Evolutionary conservation across 805 yeast genomes (phyloP), one percentile per base, ranked within the genome.

Genomic region (Maudiozyma turicensis): DNA sequence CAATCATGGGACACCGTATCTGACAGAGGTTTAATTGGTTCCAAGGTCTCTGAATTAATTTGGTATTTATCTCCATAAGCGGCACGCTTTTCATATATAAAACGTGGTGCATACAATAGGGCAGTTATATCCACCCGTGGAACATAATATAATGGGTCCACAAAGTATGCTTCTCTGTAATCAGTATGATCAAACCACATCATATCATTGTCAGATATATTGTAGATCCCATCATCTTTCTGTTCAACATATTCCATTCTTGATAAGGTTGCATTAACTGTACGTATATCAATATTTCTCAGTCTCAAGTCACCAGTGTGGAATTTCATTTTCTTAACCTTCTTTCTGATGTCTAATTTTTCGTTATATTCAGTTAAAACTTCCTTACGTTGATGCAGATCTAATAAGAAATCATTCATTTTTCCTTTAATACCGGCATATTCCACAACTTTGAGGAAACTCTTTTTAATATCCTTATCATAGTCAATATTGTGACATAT

Each of bases 351-450:
- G 32, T 77, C 70, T 26, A 81, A 63, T 7, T 71, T 74, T 31
- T 75, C 73, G 53, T 72, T 75, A 49, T 60, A 72, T 45, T 73
- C 72, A 14, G 70, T 66, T 38, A 72, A 55, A 3, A 71, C 63
- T 52, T 81, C 80, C 54, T 73, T 76, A 47, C 78, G 63, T 57
- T 83, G 88, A 56, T 85, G 93, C 40, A 82, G 60, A 57, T 85
- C 93, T 70, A 85, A 68, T 10, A 72, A 65, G 52, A 84, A 80
- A 3, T 69, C 65, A 14, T 74, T 74, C 1, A 81, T 70, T 49
- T 76, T 77, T 5, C 77, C 81, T 60, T 86, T 84, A 28, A 90
- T 51, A 8, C 99, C 99, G 29, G 85, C 77, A 58, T 76, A 77
- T 28, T 79, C 77, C 14, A 73, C 61, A 33, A 34, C 14, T 8